Base-by-base conservation (phyloP, 805 yeast species). In the Cyberlindnera mycetangii region DNA sequence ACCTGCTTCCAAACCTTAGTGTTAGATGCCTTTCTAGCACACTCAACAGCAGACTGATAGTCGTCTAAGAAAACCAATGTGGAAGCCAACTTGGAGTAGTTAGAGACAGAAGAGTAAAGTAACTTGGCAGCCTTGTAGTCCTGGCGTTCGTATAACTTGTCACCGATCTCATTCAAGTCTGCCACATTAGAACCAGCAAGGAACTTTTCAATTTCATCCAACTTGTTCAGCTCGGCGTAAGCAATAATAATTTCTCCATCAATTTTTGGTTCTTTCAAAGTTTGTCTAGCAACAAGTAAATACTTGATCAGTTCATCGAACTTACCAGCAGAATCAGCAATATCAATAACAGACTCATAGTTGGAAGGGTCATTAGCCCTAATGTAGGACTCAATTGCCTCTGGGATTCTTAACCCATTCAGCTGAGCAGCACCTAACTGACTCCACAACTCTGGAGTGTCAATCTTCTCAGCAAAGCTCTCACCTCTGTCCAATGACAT, bases 11-110 rank as follows among this genome's bases (percentile, higher is more conserved):
- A 93, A 32, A 93, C 99, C 61, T 76, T 78, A 49, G 85, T 79
- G 67, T 89, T 89, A 28, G 96, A 86, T 3, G 99, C 98, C 70
- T 92, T 93, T 74, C 99, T 85, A 18, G 99, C 99, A 68, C 97
- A 89, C 62, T 93, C 98, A 51, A 93, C 99, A 41, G 99, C 99
- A 45, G 88, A 81, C 70, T 93, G 97, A 67, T 89, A 90, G 64
- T 93, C 97, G 44, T 81, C 82, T 60, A 93, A 73, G 71, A 83
- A 89, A 28, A 93, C 99, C 61, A 90, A 78, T 24, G 98, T 92
- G n/a, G 96, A 85, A 14, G 99, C 98, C 57, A 93, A 78, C 67
- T 90, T 93, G 39, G 97, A 85, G 76, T 95, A 92, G 70, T 92
- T 93, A 32, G 97, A 89, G 47, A 92, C 83, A 52, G 82, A 84